Conservation (phyloP, 1,284 basidiomycete genomes). For the Pyrrhoderma lamaoense region DNA sequence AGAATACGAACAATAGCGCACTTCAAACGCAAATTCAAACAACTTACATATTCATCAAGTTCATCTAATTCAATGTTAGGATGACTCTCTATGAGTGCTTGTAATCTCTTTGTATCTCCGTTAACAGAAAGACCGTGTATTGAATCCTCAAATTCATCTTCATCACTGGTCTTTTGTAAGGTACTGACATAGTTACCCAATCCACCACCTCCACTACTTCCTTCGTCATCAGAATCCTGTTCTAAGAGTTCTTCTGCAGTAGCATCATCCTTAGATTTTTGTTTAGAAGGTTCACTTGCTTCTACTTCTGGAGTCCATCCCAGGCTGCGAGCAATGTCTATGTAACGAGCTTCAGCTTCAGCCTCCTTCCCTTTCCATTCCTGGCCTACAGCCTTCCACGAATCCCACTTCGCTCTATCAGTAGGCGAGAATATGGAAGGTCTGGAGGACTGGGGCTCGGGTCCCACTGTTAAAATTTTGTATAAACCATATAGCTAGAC, state of each 20-base stretch:
- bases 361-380: conserved; percentile 36
- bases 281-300: conserved; percentile 6
- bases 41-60: conserved; percentile 53
- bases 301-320: conserved; percentile 53
- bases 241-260: conserved; percentile 26
- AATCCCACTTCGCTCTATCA: conserved; percentile 83
- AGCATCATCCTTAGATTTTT: neutral
- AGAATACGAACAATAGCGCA: conserved; percentile 2
- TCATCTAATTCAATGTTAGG: conserved; percentile 35
- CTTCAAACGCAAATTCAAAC: neutral
- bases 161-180: conserved; percentile 38
- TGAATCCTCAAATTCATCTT: conserved; percentile 26
- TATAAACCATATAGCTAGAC: conserved; percentile 81
- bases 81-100: conserved; percentile 36
- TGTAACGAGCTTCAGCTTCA: conserved; percentile 55
- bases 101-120: conserved; percentile 44
- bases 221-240: conserved; percentile 32
- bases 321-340: conserved; percentile 58
- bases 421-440: conserved; percentile 80
- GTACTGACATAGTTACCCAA: conserved; percentile 61
- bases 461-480: conserved; percentile 64
- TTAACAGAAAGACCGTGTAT: conserved; percentile 63
- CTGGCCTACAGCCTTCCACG: conserved; percentile 57
- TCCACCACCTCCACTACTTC: conserved; percentile 30
- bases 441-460: conserved; percentile 46